Base-by-base conservation (phyloP, 2,329 filamentous ascomycete genomes). In the Trichoderma semiorbis region DNA sequence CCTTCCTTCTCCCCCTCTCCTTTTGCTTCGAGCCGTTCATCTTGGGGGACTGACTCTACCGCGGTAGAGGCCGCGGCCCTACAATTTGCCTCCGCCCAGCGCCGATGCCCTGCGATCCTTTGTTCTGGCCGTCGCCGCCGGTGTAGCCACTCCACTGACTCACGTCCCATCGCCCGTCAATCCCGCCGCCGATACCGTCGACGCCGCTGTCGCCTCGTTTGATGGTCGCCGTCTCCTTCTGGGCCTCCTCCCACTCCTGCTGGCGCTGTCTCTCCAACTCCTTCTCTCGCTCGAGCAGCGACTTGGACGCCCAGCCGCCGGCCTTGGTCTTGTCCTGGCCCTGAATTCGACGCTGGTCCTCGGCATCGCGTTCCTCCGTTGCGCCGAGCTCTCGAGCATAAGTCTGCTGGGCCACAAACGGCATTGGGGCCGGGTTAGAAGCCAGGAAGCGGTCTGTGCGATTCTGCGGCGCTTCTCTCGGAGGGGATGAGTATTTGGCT, bases 201-300 rank as follows among this genome's bases (percentile, higher is more conserved):
- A 87, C 85, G 18, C 85, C 85, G 11, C 85, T 62, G 21, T 68
- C 57, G 24, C 86, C 1, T 82, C 81, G 85, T 7, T 85, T 84
- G 0, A 88, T 85, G 70, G 86, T 86, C 26, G 88, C 87, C 21
- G 89, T 88, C 74, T 88, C 89, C 77, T 89, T 85, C 80, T 95
- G 93, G 1, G 89, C 84, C 74, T 92, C 89, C 79, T 96, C 93
- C 93, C 93, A 95, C 79, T 95, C 92, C 70, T 86, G 87, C 81
- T 95, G 92, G 16, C 92, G 85, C 82, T 93, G 89, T 10, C 92
- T 86, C 80, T 95, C 92, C 78, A 91, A 85, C 79, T 95, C 92
- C 91, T 94, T 94, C 81, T 95, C 92, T 32, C 91, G 88, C 81
- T 94, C 92, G 1, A 94, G 86, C 11, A 94, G 85, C 0, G 90